Base-by-base conservation (phyloP, 1,139 yeast genomes). In the Suhomyces bolitotheri region DNA sequence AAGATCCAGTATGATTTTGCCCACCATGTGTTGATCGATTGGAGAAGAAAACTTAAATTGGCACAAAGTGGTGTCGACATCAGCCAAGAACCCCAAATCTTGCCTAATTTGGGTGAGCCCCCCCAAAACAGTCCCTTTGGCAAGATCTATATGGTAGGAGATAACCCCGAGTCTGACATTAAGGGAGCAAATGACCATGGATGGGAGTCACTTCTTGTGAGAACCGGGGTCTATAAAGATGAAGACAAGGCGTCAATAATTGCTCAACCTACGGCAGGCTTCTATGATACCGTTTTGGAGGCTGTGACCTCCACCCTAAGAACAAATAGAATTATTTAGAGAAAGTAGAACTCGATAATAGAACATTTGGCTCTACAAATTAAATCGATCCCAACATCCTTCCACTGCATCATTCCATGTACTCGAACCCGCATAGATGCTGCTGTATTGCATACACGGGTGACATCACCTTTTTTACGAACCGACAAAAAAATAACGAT, bases 91-190 rank as follows among this genome's bases (percentile, higher is more conserved):
- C 20, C 16, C 6, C 60, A 62, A 22, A 48, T 62, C 24, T 53
- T 65, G 34, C 79, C 79, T 1, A 53, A 52, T 21, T 56, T 75
- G 39, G 61, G 66, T 15, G 46, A 44, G 19, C 47, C 62, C 5
- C 78, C 77, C 2, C 35, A 36, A 7, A 35, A 46, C n/a, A 53
- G 71, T 6, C 78, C 78, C 3, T 78, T 79, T 45, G 59, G 66
- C 17, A 63, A 72, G 23, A 83, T 92, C 2, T 90, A 73, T 62
- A 92, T 92, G 98, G 86, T 92, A 20, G 98, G 98, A 16, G 98
- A 92, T 60, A 92, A 92, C 58, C 97, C 97, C 2, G 92, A 82
- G 17, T 80, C 90, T 34, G 98, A 92, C 55, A 92, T 92, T 32
- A 72, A 73, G 43, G 98, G 98, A 0, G 98, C 96, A 2, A 82